A percentile compares a stretch with the other conserved stretches of the same genome.
Evolutionary conservation across 495 filamentous ascomycete genomes (phyloP).

Genomic region (Podospora pseudopauciseta): DNA sequence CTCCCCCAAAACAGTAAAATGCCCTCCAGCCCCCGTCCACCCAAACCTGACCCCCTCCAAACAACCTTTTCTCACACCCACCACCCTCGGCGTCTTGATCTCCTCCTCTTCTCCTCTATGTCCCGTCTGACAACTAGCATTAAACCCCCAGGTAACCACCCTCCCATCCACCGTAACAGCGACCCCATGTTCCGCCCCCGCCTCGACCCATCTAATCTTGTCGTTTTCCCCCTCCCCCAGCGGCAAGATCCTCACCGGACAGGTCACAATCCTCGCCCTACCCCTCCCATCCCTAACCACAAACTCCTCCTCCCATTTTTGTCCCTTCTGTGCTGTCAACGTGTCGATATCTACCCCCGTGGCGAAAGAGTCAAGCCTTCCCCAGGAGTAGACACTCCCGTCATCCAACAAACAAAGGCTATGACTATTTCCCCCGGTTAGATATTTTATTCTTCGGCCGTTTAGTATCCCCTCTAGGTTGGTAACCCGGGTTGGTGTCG

Average conservation of each 20-base stretch:
- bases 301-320: neutral
- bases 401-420: neutral
- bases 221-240: neutral
- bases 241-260: neutral
- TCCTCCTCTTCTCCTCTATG: constrained; percentile 2
- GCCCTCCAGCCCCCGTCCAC: constrained; percentile 4
- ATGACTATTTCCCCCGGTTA: neutral
- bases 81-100: neutral
- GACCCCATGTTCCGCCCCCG: neutral
- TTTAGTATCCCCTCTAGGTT: neutral
- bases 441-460: neutral
- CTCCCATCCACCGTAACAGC: constrained; percentile 1
- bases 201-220: neutral
- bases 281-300: neutral
- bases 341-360: neutral
- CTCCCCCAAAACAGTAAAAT: constrained; percentile 10
- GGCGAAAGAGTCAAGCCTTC: neutral
- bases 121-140: neutral
- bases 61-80: neutral
- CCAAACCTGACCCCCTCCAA: neutral
- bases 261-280: constrained; percentile 2
- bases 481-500: neutral
- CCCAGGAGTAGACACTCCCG: neutral
- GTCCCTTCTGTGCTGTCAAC: neutral
- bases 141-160: constrained; percentile 4